These are phyloP conservation scores for Daedaleopsis nitida DNA, from an alignment of 768 basidiomycete genomes.

Conservation along the genomic window DNA sequence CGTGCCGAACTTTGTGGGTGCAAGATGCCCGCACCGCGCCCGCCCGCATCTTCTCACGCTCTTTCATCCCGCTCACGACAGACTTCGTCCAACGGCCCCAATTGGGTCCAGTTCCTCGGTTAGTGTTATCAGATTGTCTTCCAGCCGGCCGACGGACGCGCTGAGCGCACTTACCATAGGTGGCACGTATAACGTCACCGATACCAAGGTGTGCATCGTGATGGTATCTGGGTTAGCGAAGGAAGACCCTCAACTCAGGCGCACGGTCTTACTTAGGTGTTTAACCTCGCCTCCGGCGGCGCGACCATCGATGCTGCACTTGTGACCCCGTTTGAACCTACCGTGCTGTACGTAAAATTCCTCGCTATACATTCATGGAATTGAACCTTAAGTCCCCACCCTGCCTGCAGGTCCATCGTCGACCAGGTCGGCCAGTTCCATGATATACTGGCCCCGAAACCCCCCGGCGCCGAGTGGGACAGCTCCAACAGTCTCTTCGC, in stretches of 20 bases:
- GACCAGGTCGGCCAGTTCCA: conserved; percentile 39
- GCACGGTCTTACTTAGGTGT: conserved; percentile 23
- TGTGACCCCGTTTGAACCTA: conserved; percentile 38
- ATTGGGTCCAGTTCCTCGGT: conserved; percentile 62
- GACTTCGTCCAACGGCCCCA: conserved; percentile 64
- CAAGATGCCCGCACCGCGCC: not conserved
- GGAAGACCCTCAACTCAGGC: not conserved
- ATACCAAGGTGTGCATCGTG: conserved; percentile 42
- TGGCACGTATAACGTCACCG: conserved; percentile 55
- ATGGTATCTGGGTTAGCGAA: conserved; percentile 3
- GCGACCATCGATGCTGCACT: conserved; percentile 41
- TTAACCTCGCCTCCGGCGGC: conserved; percentile 40
- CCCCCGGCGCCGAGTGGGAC: conserved; percentile 34
- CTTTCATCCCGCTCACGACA: conserved; percentile 23
- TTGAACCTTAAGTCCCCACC: not conserved
- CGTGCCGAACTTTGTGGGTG: conserved; percentile 51
- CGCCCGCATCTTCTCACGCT: conserved; percentile 9
- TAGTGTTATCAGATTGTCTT: conserved; percentile 11
- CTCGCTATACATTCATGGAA: not conserved
- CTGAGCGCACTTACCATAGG: conserved; percentile 32
- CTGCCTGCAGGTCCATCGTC: conserved; percentile 33
- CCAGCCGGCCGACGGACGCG: conserved; percentile 3
- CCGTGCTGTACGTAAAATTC: conserved; percentile 34
- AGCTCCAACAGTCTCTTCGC: conserved; percentile 38
- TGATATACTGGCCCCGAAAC: conserved; percentile 34